Base-by-base conservation (phyloP, 2,329 filamentous ascomycete species). In the Canariomyces notabilis region DNA sequence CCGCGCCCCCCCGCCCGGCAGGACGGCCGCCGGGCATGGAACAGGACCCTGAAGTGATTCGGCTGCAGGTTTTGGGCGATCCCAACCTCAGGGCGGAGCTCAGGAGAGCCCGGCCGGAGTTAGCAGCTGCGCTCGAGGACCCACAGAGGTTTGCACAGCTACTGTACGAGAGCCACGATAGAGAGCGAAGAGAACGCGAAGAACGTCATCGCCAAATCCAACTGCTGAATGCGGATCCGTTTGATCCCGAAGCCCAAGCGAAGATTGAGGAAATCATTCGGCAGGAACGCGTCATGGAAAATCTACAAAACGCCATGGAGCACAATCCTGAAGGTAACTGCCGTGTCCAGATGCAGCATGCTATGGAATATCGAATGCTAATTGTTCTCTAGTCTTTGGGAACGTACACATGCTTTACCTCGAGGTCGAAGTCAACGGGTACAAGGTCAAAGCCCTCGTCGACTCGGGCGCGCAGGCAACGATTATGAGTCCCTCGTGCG, bases 211-310 rank as follows among this genome's bases (percentile, higher is more conserved):
- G 87, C 43, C 83, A 91, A 64, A 90, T 96, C 57, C 83, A 83
- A 51, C 76, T 86, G 60, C 74, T 97, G 51, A 96, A 97, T 64
- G 85, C 89, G 8, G 93, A 98, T 60, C 90, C 91, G 1, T 96
- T 97, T 69, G 91, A 98, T 62, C 72, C 89, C 20, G 90, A 96
- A 54, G 88, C 90, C 7, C 93, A 98, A 68, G 77, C 77, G 37
- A 88, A 85, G 69, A 98, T 98, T 52, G 91, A 93, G 63, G 93
- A 98, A 69, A 94, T 97, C 68, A 98, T 98, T 62, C 83, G 93
- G 45, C 87, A 96, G 67, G 87, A 97, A 68, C 78, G 85, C 14
- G 91, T 98, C 37, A 89, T 91, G 67, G 89, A 96, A 69, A 98
- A 98, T 61, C 68, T 97, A 50, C 89, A 97, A 62, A 93, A 90